Evolutionary conservation across 1,284 basidiomycete genomes (phyloP), one percentile per base, ranked within the genome.

Genomic region (Trichosporon faecale): DNA sequence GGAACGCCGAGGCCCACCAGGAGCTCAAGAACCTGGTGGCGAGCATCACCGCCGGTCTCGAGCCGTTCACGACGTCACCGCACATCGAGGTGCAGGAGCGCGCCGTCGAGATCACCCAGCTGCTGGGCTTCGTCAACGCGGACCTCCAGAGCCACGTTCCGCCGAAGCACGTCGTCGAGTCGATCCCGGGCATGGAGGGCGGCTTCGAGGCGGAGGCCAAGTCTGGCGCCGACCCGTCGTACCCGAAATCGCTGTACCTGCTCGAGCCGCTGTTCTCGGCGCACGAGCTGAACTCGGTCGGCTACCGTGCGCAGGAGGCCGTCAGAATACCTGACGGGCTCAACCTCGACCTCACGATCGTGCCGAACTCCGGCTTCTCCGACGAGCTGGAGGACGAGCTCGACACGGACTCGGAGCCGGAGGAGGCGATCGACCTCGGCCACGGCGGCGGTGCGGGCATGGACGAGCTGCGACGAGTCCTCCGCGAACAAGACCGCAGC

Each of bases 31-130:
- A 84, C 35, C 84, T 88, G 5, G 90, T 91, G 0, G 87, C 89
- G 25, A 86, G 86, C 25, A 85, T 93, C 66, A 83, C 89, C 12
- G 83, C 82, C 21, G 87, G 88, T 14, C 80, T 92, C 67, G 79
- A 84, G n/a, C 85, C 60, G 86, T 93, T 80, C 75, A 71, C 75
- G 64, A 81, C 85, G 2, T 89, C 86, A 76, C 83, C 87, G 3
- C 88, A 95, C 75, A 89, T 94, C 44, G 95, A 98, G 79, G 91
- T 98, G 14, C 93, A 95, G 83, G 94, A 98, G 83, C 86, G 96
- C 89, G 92, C 94, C 4, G 89, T 91, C 14, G 94, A 96, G 76
- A 86, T 91, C 40, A 80, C 90, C 1, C 90, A 94, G 77, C 84
- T 98, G 2, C 91, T 96, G 76, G 86, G 86, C 1, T 92, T 98